Conservation (phyloP, 306 rosid species). For the Astragalus glycyphyllos region DNA sequence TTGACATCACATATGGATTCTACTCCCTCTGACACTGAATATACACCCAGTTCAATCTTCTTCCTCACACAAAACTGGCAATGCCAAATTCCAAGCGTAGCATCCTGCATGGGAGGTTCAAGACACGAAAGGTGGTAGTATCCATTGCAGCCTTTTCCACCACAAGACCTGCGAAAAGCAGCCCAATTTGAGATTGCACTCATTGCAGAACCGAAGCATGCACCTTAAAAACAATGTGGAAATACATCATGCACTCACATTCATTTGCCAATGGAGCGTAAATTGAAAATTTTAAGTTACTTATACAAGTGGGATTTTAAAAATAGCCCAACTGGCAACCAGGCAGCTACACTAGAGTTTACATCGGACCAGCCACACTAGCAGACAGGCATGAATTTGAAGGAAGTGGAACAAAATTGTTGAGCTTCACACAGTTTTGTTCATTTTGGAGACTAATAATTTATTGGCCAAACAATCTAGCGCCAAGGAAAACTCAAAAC, state of each 20-base stretch:
- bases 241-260: slow-evolving; percentile 13
- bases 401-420: not conserved
- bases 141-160: slow-evolving; percentile 67
- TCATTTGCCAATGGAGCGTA: slow-evolving; percentile 12
- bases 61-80: slow-evolving; percentile 62
- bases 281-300: not conserved
- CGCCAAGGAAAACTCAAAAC: not conserved
- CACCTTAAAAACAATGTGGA: slow-evolving; percentile 13
- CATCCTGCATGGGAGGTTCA: slow-evolving; percentile 65
- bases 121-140: slow-evolving; percentile 75
- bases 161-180: slow-evolving; percentile 62
- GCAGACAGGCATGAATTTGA: not conserved
- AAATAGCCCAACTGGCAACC: not conserved
- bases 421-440: not conserved
- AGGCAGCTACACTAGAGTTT: not conserved
- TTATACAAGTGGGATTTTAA: not conserved
- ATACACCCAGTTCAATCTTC: slow-evolving; percentile 66
- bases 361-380: slow-evolving; percentile 1
- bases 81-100: slow-evolving; percentile 72
- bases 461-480: not conserved
- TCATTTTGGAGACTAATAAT: not conserved
- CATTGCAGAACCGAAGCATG: slow-evolving; percentile 5
- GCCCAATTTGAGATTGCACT: not conserved
- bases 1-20: slow-evolving; percentile 61
- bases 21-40: slow-evolving; percentile 67